Evolutionary conservation across 495 filamentous ascomycete species (phyloP), one percentile per base, ranked within the genome.

Genomic region (Talaromyces thailandensis): DNA sequence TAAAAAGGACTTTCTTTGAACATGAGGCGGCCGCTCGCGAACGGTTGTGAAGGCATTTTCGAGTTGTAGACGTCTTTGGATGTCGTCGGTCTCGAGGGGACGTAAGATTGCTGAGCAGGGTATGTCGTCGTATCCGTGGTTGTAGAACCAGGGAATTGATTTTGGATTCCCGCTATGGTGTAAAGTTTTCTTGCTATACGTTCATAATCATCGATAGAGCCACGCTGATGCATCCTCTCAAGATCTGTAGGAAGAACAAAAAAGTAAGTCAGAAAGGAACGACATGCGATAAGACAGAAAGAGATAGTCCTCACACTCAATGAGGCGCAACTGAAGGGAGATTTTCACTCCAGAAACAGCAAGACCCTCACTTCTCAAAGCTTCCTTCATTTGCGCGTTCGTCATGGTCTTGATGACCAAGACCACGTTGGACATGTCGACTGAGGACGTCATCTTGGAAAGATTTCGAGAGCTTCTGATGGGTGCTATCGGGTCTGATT

Each of bases 1-100:
- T 88, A 94, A 68, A 93, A 95, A 2, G 91, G 90, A 61, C 88
- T 93, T 6, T 86, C 76, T 67, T 91, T 93, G 73, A 91, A 95
- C 31, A 58, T 63, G 16, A 79, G 66, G 37, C 66, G 69, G 51
- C 77, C 73, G 56, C 64, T 64, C 73, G 73, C 57, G 70, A 74
- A 64, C 66, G 74, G 53, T 25, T 73, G 70, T 50, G 71, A 66
- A 26, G 75, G 62, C 71, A 75, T 73, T 26, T 64, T 64, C 45
- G 66, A 64, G 26, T 64, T 65, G 29, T 72, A 31, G 4, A 70
- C 63, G 58, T 67, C 64, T 63, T 70, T 72, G 57, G 68, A 63
- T 51, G 74, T 72, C 16, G 70, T 62, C 21, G 70, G 53, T 21
- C 66, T 50, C 21, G 59, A 50, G 18, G 35, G 70, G 60, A 32